Conservation (phyloP, 495 filamentous ascomycete species). For the Aspergillus hancockii region DNA sequence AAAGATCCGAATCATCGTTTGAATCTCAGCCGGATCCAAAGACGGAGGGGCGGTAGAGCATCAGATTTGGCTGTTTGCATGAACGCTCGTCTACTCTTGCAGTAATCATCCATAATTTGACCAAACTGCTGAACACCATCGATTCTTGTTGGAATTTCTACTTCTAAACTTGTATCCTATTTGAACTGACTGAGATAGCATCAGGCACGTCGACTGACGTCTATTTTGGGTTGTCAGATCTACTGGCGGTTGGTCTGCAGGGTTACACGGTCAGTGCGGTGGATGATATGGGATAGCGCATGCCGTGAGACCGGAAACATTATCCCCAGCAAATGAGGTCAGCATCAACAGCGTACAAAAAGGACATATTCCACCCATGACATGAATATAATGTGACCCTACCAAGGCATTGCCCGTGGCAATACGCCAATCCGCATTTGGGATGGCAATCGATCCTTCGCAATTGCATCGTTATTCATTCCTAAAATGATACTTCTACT, state of each 20-base stretch:
- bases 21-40: constrained; percentile 9
- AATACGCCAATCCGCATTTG: not conserved
- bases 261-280: not conserved
- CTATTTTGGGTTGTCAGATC: constrained; percentile 5
- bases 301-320: constrained; percentile 15
- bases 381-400: not conserved
- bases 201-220: constrained; percentile 4
- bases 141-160: not conserved
- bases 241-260: not conserved
- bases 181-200: not conserved
- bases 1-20: constrained; percentile 25
- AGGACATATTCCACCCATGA: not conserved
- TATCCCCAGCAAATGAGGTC: constrained; percentile 20
- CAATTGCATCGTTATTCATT: not conserved
- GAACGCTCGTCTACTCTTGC: not conserved
- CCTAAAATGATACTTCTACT: not conserved
- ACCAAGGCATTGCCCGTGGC: not conserved
- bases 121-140: not conserved
- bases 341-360: not conserved
- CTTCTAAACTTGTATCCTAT: not conserved
- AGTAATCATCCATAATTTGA: not conserved
- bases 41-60: constrained; percentile 1
- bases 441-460: not conserved
- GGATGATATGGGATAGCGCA: not conserved
- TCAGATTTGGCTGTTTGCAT: not conserved